Evolutionary conservation across 805 yeast genomes (phyloP).

Genomic region (Pichia eremophila): DNA sequence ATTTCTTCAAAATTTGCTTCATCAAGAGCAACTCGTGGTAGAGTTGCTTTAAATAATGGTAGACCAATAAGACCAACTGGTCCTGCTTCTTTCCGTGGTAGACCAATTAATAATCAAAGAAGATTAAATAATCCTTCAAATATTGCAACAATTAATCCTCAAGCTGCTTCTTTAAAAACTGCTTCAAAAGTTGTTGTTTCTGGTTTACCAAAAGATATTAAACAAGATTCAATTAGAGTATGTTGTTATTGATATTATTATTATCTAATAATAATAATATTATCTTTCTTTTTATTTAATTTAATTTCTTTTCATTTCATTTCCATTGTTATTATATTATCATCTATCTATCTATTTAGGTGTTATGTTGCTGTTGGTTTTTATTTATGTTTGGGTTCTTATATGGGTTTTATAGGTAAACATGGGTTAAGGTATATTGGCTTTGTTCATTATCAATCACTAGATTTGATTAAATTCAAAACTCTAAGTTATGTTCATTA

Average conservation of each 20-base stretch:
- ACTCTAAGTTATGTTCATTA: no score
- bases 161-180: slow-evolving; percentile 25
- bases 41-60: slow-evolving; percentile 1
- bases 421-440: no score
- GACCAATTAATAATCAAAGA: neutral
- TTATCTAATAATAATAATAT: no score
- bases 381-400: no score
- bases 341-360: no score
- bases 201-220: slow-evolving; percentile 66
- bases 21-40: slow-evolving; percentile 22
- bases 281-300: neutral
- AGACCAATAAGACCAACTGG: neutral
- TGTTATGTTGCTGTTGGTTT: no score
- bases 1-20: slow-evolving; percentile 19
- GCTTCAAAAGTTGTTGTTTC: slow-evolving; percentile 75
- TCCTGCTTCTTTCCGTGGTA: neutral
- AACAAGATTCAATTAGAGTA: slow-evolving; percentile 38
- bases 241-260: slow-evolving; percentile 8
- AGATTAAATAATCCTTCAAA: neutral
- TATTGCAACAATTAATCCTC: neutral
- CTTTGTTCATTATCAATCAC: no score
- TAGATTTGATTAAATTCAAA: no score
- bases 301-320: neutral
- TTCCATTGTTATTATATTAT: no score
- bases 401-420: no score